Conservation (phyloP, 2,329 filamentous ascomycete genomes). For the Tolypocladium ovalisporum region DNA sequence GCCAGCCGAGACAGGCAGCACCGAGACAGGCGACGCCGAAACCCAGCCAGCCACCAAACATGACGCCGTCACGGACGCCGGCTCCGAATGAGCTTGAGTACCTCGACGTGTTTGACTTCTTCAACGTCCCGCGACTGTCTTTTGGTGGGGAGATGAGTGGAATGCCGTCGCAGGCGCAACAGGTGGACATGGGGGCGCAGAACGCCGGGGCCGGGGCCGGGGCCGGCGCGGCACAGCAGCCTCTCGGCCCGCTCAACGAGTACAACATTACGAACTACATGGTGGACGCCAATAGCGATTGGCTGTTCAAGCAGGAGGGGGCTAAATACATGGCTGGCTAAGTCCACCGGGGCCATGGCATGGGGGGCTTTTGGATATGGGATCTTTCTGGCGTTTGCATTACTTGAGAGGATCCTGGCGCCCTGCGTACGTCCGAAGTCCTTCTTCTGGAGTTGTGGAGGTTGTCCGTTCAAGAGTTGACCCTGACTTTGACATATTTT, state of each 20-base stretch:
- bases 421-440: background rate
- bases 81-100: constrained; percentile 80
- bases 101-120: constrained; percentile 87
- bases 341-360: background rate
- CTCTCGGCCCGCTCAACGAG: constrained; percentile 37
- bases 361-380: background rate
- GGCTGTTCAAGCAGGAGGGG: constrained; percentile 52
- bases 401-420: background rate
- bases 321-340: constrained; percentile 14
- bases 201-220: constrained; percentile 14
- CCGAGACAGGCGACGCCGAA: constrained; percentile 9
- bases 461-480: background rate
- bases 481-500: background rate
- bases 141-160: constrained; percentile 27
- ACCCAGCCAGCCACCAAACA: constrained; percentile 36
- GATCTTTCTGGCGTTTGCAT: background rate
- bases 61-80: constrained; percentile 55
- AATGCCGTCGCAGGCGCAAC: constrained; percentile 7
- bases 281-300: constrained; percentile 63
- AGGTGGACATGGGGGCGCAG: constrained; percentile 15
- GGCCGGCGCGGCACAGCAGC: constrained; percentile 7
- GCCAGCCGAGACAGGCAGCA: constrained; percentile 51
- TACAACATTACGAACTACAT: constrained; percentile 73
- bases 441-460: background rate
- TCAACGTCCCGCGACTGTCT: constrained; percentile 73